Percentiles rank a stretch among this genome's conserved stretches.
phyloP scores from a whole-genome alignment of 2,329 filamentous ascomycete genomes.

The Trichoderma lentiforme region DNA sequence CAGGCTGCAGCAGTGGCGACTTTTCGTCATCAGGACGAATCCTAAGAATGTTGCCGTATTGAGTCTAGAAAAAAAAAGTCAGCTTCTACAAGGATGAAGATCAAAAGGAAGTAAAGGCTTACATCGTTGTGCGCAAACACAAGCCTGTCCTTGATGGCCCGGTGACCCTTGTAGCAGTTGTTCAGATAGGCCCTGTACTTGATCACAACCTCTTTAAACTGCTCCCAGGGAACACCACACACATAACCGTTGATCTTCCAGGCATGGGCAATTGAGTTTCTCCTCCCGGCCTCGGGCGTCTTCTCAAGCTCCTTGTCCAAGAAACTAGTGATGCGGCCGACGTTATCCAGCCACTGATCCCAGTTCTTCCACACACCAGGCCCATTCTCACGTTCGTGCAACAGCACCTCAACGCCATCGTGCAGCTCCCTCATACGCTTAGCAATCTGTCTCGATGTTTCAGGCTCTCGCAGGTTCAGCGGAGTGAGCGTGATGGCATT shows the following conservation, averaged over 20 bases:
- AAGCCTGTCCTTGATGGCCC: slow-evolving; percentile 68
- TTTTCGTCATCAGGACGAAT: slow-evolving; percentile 64
- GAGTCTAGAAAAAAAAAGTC: slow-evolving; percentile 58
- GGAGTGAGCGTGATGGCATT: slow-evolving; percentile 78
- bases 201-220: slow-evolving; percentile 71
- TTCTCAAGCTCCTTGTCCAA: slow-evolving; percentile 58
- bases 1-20: slow-evolving; percentile 81
- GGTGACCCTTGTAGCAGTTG: slow-evolving; percentile 63
- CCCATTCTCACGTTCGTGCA: slow-evolving; percentile 72
- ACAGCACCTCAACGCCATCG: slow-evolving; percentile 83
- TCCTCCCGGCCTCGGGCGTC: slow-evolving; percentile 27
- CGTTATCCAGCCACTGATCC: slow-evolving; percentile 81
- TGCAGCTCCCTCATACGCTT: slow-evolving; percentile 97
- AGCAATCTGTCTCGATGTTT: slow-evolving; percentile 87
- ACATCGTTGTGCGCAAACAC: slow-evolving; percentile 99
- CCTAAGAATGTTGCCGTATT: slow-evolving; percentile 96
- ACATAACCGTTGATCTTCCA: slow-evolving; percentile 74
- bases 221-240: slow-evolving; percentile 78
- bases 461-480: slow-evolving; percentile 71
- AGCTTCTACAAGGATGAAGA: background rate
- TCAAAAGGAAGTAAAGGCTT: slow-evolving; percentile 32
- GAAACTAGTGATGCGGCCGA: slow-evolving; percentile 55
- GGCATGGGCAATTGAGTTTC: slow-evolving; percentile 35
- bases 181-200: slow-evolving; percentile 76
- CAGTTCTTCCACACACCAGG: slow-evolving; percentile 88